Evolutionary conservation across 805 yeast species (phyloP).

Genomic region (Alloascoidea africana): DNA sequence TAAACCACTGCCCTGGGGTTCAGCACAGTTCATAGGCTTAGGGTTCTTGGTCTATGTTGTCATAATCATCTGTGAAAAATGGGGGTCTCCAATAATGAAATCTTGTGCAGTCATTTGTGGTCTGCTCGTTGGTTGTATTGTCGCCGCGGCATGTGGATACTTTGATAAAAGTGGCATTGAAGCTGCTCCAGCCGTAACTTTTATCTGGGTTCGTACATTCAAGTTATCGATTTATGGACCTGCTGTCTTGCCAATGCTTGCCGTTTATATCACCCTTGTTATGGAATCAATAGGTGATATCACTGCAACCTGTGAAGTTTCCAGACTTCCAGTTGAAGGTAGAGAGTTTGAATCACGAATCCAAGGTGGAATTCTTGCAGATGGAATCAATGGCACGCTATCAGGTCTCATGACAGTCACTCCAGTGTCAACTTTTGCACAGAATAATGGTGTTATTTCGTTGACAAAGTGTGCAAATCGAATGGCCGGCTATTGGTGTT

Average conservation of each 20-base stretch:
- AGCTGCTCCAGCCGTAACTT: constrained; percentile 25
- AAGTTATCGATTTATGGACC: constrained; percentile 27
- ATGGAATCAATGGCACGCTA: constrained; percentile 25
- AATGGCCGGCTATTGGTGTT: constrained; percentile 46
- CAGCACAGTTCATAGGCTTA: constrained; percentile 26
- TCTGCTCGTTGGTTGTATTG: constrained; percentile 29
- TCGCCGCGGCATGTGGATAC: constrained; percentile 31
- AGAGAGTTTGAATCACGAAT: constrained; percentile 26
- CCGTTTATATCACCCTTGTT: constrained; percentile 27
- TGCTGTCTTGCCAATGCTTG: constrained; percentile 26
- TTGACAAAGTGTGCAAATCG: constrained; percentile 32
- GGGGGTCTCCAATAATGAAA: constrained; percentile 31
- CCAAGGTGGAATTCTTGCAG: constrained; percentile 31
- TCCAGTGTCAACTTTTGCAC: constrained; percentile 31
- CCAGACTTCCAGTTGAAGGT: constrained; percentile 30
- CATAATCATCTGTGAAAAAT: constrained; percentile 26
- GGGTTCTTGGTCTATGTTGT: constrained; percentile 26
- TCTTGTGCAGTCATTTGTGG: constrained; percentile 32
- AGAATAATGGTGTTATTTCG: constrained; percentile 31
- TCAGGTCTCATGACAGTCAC: constrained; percentile 28
- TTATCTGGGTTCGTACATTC: constrained; percentile 31
- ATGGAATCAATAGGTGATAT: constrained; percentile 34
- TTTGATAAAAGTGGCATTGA: constrained; percentile 16
- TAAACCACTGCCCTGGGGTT: constrained; percentile 26
- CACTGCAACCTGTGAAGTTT: constrained; percentile 32